Percentiles rank a stretch among this genome's conserved stretches.
These are phyloP conservation scores for Euphorbia peplus DNA, from an alignment of 345 rosid species.

Conservation along the genomic window DNA sequence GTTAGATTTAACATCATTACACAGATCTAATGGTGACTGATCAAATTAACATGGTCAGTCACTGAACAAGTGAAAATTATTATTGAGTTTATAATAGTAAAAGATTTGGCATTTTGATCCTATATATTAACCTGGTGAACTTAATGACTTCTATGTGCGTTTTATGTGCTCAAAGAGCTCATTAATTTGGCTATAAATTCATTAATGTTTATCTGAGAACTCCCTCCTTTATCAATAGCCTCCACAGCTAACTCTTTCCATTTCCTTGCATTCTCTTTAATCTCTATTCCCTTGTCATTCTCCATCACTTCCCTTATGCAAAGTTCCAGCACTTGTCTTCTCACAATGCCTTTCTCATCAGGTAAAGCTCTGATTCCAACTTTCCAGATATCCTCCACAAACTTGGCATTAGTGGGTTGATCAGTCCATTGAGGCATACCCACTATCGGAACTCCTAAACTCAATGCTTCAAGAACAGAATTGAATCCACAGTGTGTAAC, in stretches of 20 bases:
- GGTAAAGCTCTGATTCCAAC: slow-evolving; percentile 26
- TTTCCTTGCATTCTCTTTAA: slow-evolving; percentile 28
- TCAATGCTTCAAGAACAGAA: slow-evolving; percentile 39
- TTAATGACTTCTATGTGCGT: no score
- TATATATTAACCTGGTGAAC: no score
- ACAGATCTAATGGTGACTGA: no score
- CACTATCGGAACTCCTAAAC: slow-evolving; percentile 48
- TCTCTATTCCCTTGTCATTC: slow-evolving; percentile 27
- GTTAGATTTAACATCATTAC: no score
- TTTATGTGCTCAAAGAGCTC: no score
- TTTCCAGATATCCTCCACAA: slow-evolving; percentile 40
- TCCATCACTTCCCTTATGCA: slow-evolving; percentile 34
- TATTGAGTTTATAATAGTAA: no score
- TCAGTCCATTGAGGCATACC: slow-evolving; percentile 48
- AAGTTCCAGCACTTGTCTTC: slow-evolving; percentile 16
- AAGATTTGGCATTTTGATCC: no score
- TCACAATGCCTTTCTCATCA: slow-evolving; percentile 23
- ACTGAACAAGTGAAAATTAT: no score
- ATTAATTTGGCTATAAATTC: slow-evolving; percentile 15
- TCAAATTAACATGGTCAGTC: no score
- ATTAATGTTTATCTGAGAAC: slow-evolving; percentile 34
- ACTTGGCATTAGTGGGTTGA: slow-evolving; percentile 41
- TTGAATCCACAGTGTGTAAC: slow-evolving; percentile 46
- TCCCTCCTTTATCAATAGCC: slow-evolving; percentile 31
- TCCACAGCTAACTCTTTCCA: slow-evolving; percentile 34